Conservation (phyloP, 441 rosid genomes). For the Euphorbia celastroides region DNA sequence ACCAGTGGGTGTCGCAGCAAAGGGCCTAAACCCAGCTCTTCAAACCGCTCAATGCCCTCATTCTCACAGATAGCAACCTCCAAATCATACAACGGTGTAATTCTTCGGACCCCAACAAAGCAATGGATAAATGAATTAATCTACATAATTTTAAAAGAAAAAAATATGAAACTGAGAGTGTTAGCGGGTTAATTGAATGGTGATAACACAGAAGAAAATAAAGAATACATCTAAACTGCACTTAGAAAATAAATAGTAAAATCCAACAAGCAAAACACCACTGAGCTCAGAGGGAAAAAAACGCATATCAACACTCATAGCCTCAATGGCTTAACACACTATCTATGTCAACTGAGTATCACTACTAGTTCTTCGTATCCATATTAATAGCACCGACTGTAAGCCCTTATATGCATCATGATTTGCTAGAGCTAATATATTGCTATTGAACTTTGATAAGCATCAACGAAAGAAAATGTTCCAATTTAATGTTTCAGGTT, state of each 20-base stretch:
- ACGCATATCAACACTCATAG: not conserved
- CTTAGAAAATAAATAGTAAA: not conserved
- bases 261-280: not conserved
- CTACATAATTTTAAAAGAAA: slow-evolving; percentile 30
- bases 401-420: not conserved
- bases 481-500: not conserved
- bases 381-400: not conserved
- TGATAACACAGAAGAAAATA: not conserved
- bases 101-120: slow-evolving; percentile 68
- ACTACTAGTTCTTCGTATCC: not conserved
- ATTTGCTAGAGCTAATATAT: not conserved
- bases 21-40: slow-evolving; percentile 82
- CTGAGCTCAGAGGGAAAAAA: not conserved
- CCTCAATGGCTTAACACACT: not conserved
- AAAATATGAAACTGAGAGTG: not conserved
- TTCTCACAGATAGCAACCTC: slow-evolving; percentile 69
- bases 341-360: not conserved
- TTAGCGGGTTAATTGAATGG: not conserved
- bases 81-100: slow-evolving; percentile 80
- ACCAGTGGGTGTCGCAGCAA: slow-evolving; percentile 68
- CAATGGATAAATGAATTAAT: slow-evolving; percentile 90
- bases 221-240: not conserved
- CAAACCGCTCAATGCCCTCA: slow-evolving; percentile 65
- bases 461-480: not conserved
- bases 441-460: not conserved